Conservation (phyloP, 2,329 filamentous ascomycete genomes). For the Ophiostoma novo-ulmi region DNA sequence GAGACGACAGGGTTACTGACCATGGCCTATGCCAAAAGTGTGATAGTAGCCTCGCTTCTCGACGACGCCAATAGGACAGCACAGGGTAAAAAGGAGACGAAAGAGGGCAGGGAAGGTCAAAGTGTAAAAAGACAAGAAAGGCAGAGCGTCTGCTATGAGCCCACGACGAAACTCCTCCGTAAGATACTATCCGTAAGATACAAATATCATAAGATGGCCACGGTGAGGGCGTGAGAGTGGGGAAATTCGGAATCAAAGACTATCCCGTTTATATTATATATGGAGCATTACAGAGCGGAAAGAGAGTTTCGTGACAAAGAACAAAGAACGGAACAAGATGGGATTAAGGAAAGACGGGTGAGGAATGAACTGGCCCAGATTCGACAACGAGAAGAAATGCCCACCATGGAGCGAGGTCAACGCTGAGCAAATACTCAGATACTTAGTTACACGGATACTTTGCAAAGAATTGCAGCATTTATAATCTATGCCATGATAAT, state of each 20-base stretch:
- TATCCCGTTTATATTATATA: not conserved
- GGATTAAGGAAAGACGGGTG: not conserved
- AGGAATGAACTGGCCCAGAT: conserved; percentile 4
- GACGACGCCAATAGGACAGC: conserved; percentile 8
- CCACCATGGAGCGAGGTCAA: not conserved
- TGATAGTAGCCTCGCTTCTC: not conserved
- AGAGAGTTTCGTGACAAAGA: not conserved
- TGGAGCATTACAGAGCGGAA: conserved; percentile 1
- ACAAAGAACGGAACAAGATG: not conserved
- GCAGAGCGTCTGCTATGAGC: not conserved
- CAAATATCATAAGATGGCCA: not conserved
- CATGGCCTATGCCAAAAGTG: not conserved
- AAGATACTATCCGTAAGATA: not conserved
- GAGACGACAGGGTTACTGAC: conserved; percentile 5
- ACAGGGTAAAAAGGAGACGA: conserved; percentile 6
- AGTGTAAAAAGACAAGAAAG: conserved; percentile 2
- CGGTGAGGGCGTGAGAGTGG: conserved; percentile 11
- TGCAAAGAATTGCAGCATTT: not conserved
- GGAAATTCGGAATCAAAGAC: not conserved
- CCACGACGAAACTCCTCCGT: not conserved
- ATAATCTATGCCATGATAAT: not conserved
- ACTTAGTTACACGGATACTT: not conserved
- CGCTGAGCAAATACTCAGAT: not conserved
- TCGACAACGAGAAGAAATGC: not conserved
- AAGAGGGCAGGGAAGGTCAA: not conserved